Conservation (phyloP, 345 rosid species). For the Citrus glauca region DNA sequence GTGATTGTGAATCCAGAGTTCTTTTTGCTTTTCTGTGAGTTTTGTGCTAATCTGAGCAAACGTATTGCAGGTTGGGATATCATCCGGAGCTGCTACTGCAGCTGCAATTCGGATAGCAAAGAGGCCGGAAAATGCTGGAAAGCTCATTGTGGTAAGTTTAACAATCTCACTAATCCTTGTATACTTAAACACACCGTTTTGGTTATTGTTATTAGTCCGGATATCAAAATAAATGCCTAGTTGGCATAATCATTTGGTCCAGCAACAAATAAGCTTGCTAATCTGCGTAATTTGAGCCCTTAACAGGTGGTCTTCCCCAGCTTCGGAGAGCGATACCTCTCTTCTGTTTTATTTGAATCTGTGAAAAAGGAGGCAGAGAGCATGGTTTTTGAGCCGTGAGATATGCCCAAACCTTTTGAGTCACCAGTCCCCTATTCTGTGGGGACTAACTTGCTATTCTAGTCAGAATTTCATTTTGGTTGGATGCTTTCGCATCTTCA, state of each 20-base stretch:
- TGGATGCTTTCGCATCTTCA: neutral
- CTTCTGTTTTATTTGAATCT: slow-evolving; percentile 32
- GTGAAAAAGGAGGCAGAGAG: slow-evolving; percentile 30
- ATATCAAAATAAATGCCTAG: neutral
- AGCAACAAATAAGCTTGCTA: neutral
- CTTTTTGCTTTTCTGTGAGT: neutral
- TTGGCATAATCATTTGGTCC: neutral
- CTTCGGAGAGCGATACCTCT: slow-evolving; percentile 42
- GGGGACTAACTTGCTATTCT: neutral
- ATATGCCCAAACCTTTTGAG: neutral
- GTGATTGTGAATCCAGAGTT: neutral
- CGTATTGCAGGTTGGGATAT: slow-evolving; percentile 58
- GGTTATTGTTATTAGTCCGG: neutral
- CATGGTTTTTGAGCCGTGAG: slow-evolving; percentile 23
- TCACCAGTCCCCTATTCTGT: slow-evolving; percentile 6
- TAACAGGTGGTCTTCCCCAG: slow-evolving; percentile 50
- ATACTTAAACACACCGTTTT: neutral
- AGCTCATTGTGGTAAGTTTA: slow-evolving; percentile 59
- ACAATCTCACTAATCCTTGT: neutral
- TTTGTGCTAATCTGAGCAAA: neutral
- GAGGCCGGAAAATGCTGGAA: slow-evolving; percentile 65
- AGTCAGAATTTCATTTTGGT: neutral
- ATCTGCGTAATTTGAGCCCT: neutral
- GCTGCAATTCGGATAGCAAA: slow-evolving; percentile 54
- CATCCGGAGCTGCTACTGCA: slow-evolving; percentile 60